Base-by-base conservation (phyloP, 2,329 filamentous ascomycete species). In the Phialophora expanda region DNA sequence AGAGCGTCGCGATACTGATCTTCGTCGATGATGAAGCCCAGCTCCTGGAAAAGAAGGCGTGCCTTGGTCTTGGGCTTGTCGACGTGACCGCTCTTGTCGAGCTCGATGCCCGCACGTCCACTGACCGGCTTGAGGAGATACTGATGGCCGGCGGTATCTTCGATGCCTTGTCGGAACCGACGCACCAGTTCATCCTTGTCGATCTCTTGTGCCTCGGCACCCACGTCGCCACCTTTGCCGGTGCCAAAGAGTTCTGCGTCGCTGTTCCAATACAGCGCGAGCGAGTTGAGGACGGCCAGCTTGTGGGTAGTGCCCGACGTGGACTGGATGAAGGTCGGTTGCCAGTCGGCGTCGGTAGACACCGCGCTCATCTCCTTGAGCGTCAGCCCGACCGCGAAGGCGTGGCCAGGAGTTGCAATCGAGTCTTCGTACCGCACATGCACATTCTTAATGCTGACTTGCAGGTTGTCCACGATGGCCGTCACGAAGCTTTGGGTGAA, bases 181-280 rank as follows among this genome's bases (percentile, higher is more conserved):
- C 85, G 80, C 57, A 97, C 86, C 77, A 98, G 87, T 51, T 94
- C 90, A 30, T 88, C 85, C 71, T 96, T 92, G 8, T 89, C 81
- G 60, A 90, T 83, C 8, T 85, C 80, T 69, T 91, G 85, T 11
- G 85, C 83, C 34, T 83, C 80, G 50, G 82, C 86, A 3, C 82
- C 79, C 8, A 84, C 82, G 66, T 87, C 82, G 3, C 87, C 86
- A 70, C 95, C 92, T 71, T 90, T 89, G 7, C 93, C 93, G 4
- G 90, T 89, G 12, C 93, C 92, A 51, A 98, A 84, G 3, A 99
- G 84, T 28, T 89, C 84, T 0, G 93, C 87, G 77, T 99, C 94
- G 1, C 95, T 99, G 77, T 99, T 96, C 95, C 96, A 99, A 78
- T 99, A 99, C 9, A 98, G 86, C 2, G 95, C 93, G 58, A 99